phyloP scores from a whole-genome alignment of 352 stramenopile species.

The Phytopythium boreale region DNA sequence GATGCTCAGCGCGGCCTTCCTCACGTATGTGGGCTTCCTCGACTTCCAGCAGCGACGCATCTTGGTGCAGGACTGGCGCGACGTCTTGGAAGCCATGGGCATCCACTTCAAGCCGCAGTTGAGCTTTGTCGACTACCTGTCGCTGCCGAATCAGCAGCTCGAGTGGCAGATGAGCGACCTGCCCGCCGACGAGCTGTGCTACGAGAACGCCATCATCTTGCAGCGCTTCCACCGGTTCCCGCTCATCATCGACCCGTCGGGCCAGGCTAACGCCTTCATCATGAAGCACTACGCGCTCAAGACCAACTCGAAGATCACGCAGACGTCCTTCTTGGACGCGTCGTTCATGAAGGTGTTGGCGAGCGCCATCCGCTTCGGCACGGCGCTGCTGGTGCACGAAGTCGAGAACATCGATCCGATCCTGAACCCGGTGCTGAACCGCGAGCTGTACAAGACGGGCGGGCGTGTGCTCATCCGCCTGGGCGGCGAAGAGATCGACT shows the following conservation, averaged over 20 bases:
- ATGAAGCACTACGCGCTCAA: conserved; percentile 96
- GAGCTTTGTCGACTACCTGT: conserved; percentile 96
- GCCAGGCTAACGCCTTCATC: conserved; percentile 97
- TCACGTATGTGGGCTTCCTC: conserved; percentile 99
- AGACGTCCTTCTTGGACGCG: conserved; percentile 99
- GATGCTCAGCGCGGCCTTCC: conserved; percentile 94
- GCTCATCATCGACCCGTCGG: conserved; percentile 98
- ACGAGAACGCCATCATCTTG: conserved; percentile 99
- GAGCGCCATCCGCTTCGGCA: conserved; percentile 99
- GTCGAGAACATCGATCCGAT: conserved; percentile 99
- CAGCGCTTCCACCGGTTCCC: conserved; percentile 97
- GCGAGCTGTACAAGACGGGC: conserved; percentile 98
- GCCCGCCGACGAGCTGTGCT: conserved; percentile 95
- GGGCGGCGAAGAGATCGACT: conserved; percentile 99
- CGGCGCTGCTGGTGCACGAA: conserved; percentile 98
- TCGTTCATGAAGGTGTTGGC: conserved; percentile 99
- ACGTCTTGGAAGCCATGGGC: conserved; percentile 92
- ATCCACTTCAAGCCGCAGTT: conserved; percentile 82
- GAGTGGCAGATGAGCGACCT: conserved; percentile 96
- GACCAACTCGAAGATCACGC: conserved; percentile 92
- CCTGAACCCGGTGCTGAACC: conserved; percentile 99
- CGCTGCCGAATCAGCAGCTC: conserved; percentile 91
- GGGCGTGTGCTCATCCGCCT: conserved; percentile 97
- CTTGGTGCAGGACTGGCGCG: conserved; percentile 94
- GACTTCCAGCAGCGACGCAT: conserved; percentile 96